Percentiles rank a stretch among this genome's conserved stretches.
Conservation (phyloP, 345 rosid species). For the Nephelium lappaceum region DNA sequence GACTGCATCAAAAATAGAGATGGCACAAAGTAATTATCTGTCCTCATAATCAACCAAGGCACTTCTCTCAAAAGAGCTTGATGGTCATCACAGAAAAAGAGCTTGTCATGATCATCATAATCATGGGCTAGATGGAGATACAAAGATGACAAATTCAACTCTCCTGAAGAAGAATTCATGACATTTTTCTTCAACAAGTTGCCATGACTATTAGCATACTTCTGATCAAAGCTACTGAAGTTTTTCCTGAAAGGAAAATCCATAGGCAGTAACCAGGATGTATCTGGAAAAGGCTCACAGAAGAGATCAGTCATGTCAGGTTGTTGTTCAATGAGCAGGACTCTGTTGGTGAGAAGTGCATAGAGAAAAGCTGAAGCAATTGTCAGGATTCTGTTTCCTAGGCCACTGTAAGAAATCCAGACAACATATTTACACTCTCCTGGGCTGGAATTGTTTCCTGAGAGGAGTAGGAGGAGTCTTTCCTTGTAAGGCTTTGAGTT, state of each 20-base stretch:
- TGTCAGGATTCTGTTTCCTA: constrained; percentile 48
- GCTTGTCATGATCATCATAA: constrained; percentile 32
- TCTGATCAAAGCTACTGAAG: constrained; percentile 19
- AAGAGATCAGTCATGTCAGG: constrained; percentile 43
- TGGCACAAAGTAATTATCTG: constrained; percentile 27
- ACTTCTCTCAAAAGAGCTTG: constrained; percentile 25
- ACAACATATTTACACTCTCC: constrained; percentile 41
- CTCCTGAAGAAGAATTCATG: constrained; percentile 7
- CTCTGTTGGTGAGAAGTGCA: constrained; percentile 41
- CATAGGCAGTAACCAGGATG: constrained; percentile 43
- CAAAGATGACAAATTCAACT: constrained; percentile 9
- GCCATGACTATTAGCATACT: constrained; percentile 33
- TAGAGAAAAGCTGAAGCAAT: constrained; percentile 47
- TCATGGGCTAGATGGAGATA: constrained; percentile 36
- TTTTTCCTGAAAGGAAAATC: constrained; percentile 37
- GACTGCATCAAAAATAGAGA: constrained; percentile 34
- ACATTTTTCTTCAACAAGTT: constrained; percentile 24
- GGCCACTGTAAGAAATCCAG: constrained; percentile 35
- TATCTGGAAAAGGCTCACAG: constrained; percentile 44
- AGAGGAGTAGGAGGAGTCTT: constrained; percentile 23
- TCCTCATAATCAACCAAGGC: constrained; percentile 38
- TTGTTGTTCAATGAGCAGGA: constrained; percentile 40
- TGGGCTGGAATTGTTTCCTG: constrained; percentile 12
- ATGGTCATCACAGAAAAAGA: constrained; percentile 39
- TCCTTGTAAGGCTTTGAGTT: constrained; percentile 28